Conservation (phyloP, 2,329 filamentous ascomycete genomes). For the Fonsecaea nubica region DNA sequence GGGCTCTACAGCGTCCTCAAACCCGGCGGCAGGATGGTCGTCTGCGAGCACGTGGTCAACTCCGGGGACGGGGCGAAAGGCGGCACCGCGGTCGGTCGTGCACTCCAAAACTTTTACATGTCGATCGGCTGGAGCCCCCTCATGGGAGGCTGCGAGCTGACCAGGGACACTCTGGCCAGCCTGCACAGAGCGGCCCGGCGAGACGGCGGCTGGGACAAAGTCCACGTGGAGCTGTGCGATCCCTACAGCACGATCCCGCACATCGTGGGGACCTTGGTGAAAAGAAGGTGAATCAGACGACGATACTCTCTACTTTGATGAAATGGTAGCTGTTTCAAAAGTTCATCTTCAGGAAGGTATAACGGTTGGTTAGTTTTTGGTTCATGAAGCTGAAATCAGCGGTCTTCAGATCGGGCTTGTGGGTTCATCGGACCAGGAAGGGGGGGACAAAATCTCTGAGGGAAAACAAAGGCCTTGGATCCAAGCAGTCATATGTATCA, state of each 20-base stretch:
- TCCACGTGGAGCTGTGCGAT: slow-evolving; percentile 10
- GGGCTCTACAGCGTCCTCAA: slow-evolving; percentile 59
- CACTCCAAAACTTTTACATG: slow-evolving; percentile 55
- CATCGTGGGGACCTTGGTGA: slow-evolving; percentile 16
- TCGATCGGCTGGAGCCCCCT: slow-evolving; percentile 58
- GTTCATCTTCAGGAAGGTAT: not conserved
- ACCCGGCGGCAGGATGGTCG: slow-evolving; percentile 61
- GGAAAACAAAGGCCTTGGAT: no score
- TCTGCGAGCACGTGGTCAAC: slow-evolving; percentile 63
- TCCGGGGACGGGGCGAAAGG: slow-evolving; percentile 56
- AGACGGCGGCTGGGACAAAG: slow-evolving; percentile 21
- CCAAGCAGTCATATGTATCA: no score
- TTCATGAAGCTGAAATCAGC: no score
- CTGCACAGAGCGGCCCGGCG: slow-evolving; percentile 13
- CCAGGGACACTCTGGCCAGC: slow-evolving; percentile 50
- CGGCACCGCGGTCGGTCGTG: slow-evolving; percentile 48
- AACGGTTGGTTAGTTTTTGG: no score
- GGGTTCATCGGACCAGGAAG: no score
- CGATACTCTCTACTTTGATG: not conserved
- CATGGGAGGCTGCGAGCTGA: slow-evolving; percentile 58
- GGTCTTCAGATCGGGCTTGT: no score
- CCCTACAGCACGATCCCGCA: slow-evolving; percentile 16
- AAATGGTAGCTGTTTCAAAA: not conserved
- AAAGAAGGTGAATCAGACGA: not conserved
- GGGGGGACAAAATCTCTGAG: no score